Conservation (phyloP, 768 basidiomycete genomes). For the Hortiboletus flavorubellus region DNA sequence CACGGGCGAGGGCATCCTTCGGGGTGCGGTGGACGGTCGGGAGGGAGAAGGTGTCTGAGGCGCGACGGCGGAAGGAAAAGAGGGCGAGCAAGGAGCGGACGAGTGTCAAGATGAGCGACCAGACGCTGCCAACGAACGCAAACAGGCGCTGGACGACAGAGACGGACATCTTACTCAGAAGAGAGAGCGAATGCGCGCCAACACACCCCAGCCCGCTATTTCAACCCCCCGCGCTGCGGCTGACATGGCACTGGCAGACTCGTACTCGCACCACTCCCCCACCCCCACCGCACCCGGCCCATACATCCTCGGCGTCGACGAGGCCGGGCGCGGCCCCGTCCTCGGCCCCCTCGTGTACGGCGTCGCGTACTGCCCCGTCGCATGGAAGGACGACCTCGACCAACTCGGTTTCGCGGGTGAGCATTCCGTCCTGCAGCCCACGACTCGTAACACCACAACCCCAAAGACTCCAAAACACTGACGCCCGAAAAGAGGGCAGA, state of each 20-base stretch:
- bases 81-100: constrained; percentile 25
- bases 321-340: constrained; percentile 95
- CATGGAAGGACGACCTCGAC: constrained; percentile 72
- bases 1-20: constrained; percentile 11
- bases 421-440: constrained; percentile 10
- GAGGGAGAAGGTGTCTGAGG: constrained; percentile 10
- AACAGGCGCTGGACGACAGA: no score
- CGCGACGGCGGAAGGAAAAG: constrained; percentile 15
- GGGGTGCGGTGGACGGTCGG: not conserved
- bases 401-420: constrained; percentile 87
- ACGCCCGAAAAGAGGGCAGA: constrained; percentile 64
- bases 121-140: constrained; percentile 19
- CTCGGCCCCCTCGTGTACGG: constrained; percentile 96
- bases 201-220: not conserved
- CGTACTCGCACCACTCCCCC: constrained; percentile 77
- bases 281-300: constrained; percentile 67
- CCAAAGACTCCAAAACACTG: constrained; percentile 89
- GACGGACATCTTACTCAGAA: constrained; percentile 8
- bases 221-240: constrained; percentile 7
- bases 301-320: constrained; percentile 98
- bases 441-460: not conserved
- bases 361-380: constrained; percentile 85
- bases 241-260: constrained; percentile 37
- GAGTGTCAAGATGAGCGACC: constrained; percentile 27
- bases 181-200: no score